Percentiles rank a stretch among this genome's conserved stretches.
These are phyloP conservation scores for Cladochytrium replicatum DNA, from an alignment of 192 early-diverging fungal species.

Conservation along the genomic window DNA sequence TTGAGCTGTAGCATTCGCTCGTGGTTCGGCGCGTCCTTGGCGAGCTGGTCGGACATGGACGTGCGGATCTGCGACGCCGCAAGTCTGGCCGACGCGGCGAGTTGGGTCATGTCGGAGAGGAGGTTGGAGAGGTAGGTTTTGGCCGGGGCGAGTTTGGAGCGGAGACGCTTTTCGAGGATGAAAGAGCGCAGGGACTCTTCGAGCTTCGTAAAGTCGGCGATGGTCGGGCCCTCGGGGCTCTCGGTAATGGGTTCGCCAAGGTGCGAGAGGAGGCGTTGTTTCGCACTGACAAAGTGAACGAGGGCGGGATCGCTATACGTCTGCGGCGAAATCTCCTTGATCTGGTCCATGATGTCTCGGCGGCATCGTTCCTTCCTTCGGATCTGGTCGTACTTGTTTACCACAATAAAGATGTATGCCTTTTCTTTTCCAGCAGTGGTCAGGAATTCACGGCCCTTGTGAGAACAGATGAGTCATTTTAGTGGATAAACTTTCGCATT, in stretches of 20 bases:
- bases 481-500: conserved; percentile 1
- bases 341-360: conserved; percentile 91
- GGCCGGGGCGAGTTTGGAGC: conserved; percentile 89
- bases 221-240: conserved; percentile 5
- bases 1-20: conserved; percentile 66
- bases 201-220: conserved; percentile 63
- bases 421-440: conserved; percentile 96
- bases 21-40: conserved; percentile 60
- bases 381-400: conserved; percentile 95
- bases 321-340: conserved; percentile 83
- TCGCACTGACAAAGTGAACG: conserved; percentile 92
- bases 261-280: conserved; percentile 20
- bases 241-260: conserved; percentile 4
- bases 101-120: conserved; percentile 62
- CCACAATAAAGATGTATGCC: conserved; percentile 96
- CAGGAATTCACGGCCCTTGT: conserved; percentile 89
- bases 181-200: conserved; percentile 84
- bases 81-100: too few species aligned
- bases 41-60: conserved; percentile 37
- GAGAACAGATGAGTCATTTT: not conserved
- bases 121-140: conserved; percentile 84
- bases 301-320: conserved; percentile 85
- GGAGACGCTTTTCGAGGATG: conserved; percentile 88
- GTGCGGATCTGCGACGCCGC: conserved; percentile 37
- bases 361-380: conserved; percentile 89